These are phyloP conservation scores for Zasmidium cellare DNA, from an alignment of 2,329 filamentous ascomycete genomes.

Conservation along the genomic window DNA sequence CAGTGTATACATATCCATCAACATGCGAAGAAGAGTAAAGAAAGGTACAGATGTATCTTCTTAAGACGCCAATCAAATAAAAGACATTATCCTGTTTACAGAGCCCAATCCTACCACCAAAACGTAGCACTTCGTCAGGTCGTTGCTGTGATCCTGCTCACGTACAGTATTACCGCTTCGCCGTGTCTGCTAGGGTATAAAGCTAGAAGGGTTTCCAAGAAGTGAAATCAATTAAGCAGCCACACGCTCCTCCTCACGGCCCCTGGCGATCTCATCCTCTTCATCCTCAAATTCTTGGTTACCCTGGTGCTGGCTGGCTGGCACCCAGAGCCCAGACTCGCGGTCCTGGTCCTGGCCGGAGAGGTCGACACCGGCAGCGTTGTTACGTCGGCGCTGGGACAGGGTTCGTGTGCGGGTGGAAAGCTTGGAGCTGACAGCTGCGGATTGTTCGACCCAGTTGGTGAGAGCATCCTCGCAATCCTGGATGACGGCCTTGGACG, in stretches of 20 bases:
- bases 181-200: constrained; percentile 24
- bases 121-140: constrained; percentile 19
- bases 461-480: constrained; percentile 97
- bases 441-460: constrained; percentile 93
- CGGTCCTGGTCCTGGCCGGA: constrained; percentile 73
- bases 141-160: constrained; percentile 22
- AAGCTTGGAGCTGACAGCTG: constrained; percentile 82
- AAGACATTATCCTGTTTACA: constrained; percentile 22
- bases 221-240: constrained; percentile 3
- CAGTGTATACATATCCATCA: too few species aligned
- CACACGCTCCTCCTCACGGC: constrained; percentile 49
- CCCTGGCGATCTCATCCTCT: constrained; percentile 56
- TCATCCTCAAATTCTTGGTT: constrained; percentile 62
- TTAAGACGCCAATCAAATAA: not conserved
- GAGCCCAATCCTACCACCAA: constrained; percentile 12
- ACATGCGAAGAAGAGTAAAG: too few species aligned
- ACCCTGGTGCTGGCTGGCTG: constrained; percentile 66
- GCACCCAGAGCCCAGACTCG: constrained; percentile 79
- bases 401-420: constrained; percentile 85
- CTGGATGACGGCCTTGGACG: constrained; percentile 97
- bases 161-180: constrained; percentile 27
- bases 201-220: constrained; percentile 14
- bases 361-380: constrained; percentile 75
- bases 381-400: constrained; percentile 73
- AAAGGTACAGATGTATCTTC: not conserved